A percentile compares a stretch with the other conserved stretches of the same genome.
phyloP scores from a whole-genome alignment of 495 filamentous ascomycete species.

The Neurospora sp. region DNA sequence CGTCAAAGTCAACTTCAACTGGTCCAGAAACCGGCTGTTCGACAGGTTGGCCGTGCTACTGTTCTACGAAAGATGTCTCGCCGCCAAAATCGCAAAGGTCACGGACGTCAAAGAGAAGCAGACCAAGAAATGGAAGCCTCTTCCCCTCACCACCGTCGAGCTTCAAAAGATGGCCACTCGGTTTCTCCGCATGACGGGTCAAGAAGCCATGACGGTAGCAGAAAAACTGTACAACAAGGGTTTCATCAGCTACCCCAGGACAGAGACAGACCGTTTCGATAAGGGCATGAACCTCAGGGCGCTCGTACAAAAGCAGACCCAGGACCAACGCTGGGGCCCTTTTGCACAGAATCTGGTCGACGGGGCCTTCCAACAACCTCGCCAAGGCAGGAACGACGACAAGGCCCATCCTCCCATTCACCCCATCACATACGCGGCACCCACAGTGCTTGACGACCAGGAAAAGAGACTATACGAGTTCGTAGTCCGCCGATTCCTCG shows the following conservation, averaged over 20 bases:
- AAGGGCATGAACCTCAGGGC: constrained; percentile 74
- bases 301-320: constrained; percentile 75
- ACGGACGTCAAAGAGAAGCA: constrained; percentile 78
- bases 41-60: constrained; percentile 74
- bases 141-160: constrained; percentile 95
- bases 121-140: constrained; percentile 85
- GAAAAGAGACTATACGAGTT: constrained; percentile 86
- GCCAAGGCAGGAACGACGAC: constrained; percentile 80
- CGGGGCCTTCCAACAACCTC: constrained; percentile 71
- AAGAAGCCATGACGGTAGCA: constrained; percentile 79
- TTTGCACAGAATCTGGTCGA: constrained; percentile 73
- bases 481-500: constrained; percentile 85
- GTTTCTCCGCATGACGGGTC: constrained; percentile 76
- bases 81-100: constrained; percentile 68
- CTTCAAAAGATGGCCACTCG: constrained; percentile 91
- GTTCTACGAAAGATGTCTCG: constrained; percentile 75
- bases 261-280: constrained; percentile 95
- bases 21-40: constrained; percentile 75
- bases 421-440: constrained; percentile 69
- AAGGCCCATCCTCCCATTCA: constrained; percentile 97
- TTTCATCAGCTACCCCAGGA: constrained; percentile 94
- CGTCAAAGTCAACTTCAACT: constrained; percentile 75
- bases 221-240: constrained; percentile 89
- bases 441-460: constrained; percentile 47
- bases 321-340: constrained; percentile 63